A percentile compares a stretch with the other conserved stretches of the same genome.
Evolutionary conservation across 2,329 filamentous ascomycete species (phyloP).

Genomic region (Leptoxyphium fumago): DNA sequence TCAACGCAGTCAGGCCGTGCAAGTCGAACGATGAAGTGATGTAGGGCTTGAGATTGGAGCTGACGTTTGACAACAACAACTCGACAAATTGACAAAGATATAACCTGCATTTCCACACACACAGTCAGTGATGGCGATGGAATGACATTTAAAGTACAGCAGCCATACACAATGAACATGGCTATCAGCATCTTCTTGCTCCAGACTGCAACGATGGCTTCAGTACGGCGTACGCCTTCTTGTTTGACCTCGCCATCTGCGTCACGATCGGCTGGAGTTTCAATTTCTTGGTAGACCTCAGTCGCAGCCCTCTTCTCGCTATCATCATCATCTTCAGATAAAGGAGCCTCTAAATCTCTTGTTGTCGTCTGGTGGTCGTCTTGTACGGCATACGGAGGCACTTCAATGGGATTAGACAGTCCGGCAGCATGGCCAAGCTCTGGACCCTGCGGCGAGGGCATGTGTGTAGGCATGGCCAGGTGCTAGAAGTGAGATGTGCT

Average conservation of each 20-base stretch:
- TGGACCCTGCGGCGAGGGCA: too few relatives aligned
- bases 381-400: too few relatives aligned
- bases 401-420: too few relatives aligned
- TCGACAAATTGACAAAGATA: background rate
- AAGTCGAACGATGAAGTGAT: constrained; percentile 37
- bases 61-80: background rate
- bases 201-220: background rate
- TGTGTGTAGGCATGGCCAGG: too few relatives aligned
- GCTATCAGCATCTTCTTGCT: background rate
- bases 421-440: too few relatives aligned
- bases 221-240: background rate
- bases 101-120: background rate
- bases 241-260: constrained; percentile 2
- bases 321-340: too few relatives aligned
- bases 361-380: too few relatives aligned
- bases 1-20: constrained; percentile 41
- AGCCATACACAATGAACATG: background rate
- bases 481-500: too few relatives aligned
- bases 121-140: background rate
- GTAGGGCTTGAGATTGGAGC: constrained; percentile 7
- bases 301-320: too few relatives aligned
- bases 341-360: too few relatives aligned
- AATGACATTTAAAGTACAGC: background rate
- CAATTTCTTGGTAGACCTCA: background rate
- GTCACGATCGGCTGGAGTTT: background rate